These are phyloP conservation scores for Cornus suecica DNA, from an alignment of 148 eudicot genomes.

Conservation along the genomic window DNA sequence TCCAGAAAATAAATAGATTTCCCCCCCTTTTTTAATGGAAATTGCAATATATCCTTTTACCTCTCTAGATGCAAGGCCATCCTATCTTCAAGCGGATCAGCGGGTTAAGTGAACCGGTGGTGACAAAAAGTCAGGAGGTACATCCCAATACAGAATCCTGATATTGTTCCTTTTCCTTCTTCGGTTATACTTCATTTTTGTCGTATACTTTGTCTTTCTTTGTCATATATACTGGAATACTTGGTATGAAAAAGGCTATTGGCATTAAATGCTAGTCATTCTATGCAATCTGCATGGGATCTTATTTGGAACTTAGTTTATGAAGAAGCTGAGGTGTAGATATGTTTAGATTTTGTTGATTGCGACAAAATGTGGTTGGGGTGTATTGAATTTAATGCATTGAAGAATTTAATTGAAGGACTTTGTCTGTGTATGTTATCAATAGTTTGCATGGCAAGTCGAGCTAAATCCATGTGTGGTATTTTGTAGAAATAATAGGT, in stretches of 20 bases:
- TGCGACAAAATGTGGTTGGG: not conserved
- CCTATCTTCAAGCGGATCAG: constrained; percentile 72
- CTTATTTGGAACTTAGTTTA: not conserved
- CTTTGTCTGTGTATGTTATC: not conserved
- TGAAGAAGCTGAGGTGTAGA: not conserved
- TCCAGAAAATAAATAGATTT: too few relatives aligned
- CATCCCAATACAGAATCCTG: not conserved
- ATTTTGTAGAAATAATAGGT: too few relatives aligned
- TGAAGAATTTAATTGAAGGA: not conserved
- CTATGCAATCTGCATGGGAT: not conserved
- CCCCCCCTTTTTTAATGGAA: too few relatives aligned
- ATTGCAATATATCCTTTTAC: too few relatives aligned
- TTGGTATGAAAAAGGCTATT: not conserved
- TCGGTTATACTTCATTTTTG: not conserved
- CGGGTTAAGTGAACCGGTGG: constrained; percentile 78
- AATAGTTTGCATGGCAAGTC: not conserved
- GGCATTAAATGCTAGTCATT: not conserved
- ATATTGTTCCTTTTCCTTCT: not conserved
- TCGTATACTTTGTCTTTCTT: not conserved
- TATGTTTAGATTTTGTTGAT: constrained; percentile 2
- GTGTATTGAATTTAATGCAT: not conserved
- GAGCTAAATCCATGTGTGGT: not conserved
- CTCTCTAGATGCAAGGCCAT: constrained; percentile 63
- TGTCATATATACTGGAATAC: not conserved
- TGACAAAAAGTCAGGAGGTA: constrained; percentile 91